phyloP scores from a whole-genome alignment of 148 eudicot species.

The Arctostaphylos glauca region DNA sequence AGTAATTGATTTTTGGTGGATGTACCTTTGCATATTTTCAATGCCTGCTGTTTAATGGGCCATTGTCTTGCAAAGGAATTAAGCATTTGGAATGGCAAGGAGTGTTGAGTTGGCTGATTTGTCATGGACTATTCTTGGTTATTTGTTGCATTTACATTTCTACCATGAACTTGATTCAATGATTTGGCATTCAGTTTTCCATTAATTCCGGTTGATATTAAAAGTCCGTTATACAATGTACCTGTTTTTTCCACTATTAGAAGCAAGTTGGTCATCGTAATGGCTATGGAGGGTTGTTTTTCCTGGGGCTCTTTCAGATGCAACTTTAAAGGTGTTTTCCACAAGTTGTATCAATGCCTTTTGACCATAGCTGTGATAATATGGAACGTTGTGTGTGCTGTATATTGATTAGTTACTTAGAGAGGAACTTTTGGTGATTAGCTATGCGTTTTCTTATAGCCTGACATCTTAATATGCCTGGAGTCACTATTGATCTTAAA shows the following conservation, averaged over 20 bases:
- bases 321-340: background rate
- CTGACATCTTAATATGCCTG: background rate
- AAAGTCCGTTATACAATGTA: too few relatives aligned
- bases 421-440: background rate
- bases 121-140: background rate
- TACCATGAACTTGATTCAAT: background rate
- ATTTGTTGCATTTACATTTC: background rate
- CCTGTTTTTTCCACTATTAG: too few relatives aligned
- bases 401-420: background rate
- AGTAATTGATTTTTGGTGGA: background rate
- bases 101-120: background rate
- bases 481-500: background rate
- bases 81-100: background rate
- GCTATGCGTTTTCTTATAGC: background rate
- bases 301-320: background rate
- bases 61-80: background rate
- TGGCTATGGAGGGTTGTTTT: background rate
- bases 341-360: background rate
- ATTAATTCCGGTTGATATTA: background rate
- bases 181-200: background rate
- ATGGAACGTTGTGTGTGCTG: background rate
- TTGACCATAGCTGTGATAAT: too few relatives aligned
- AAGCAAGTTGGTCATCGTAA: background rate
- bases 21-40: background rate
- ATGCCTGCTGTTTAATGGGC: background rate